These are phyloP conservation scores for Neopestalotiopsis sp. DNA, from an alignment of 2,329 filamentous ascomycete species.

Conservation along the genomic window DNA sequence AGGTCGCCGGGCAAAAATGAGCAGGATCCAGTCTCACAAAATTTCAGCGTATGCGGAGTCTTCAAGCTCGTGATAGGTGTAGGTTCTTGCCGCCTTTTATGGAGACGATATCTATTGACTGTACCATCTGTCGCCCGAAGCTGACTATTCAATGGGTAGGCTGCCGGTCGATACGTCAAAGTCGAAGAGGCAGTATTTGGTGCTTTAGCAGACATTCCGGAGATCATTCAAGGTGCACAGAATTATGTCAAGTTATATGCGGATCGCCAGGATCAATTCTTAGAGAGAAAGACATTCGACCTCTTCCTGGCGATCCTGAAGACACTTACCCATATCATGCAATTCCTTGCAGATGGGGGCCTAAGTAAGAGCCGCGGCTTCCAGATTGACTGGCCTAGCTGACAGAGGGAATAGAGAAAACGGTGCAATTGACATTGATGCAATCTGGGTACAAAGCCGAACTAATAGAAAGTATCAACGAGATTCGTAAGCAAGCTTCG, in stretches of 20 bases:
- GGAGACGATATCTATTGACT: no score
- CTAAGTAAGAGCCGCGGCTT: background rate
- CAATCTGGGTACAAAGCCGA: constrained; percentile 6
- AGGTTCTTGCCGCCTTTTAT: background rate
- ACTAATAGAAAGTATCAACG: constrained; percentile 5
- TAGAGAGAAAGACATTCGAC: constrained; percentile 9
- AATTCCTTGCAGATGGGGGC: constrained; percentile 16
- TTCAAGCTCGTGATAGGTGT: constrained; percentile 9
- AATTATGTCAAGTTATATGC: background rate
- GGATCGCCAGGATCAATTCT: background rate
- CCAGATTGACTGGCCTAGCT: no score
- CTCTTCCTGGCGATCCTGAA: constrained; percentile 12
- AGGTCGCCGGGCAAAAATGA: background rate
- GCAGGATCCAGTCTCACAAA: background rate
- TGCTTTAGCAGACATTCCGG: constrained; percentile 9
- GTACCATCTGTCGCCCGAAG: no score
- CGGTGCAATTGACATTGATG: background rate
- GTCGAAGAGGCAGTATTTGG: background rate
- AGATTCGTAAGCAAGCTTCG: background rate
- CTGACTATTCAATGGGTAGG: background rate
- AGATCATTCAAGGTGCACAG: constrained; percentile 1
- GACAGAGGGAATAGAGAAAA: background rate
- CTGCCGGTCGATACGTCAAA: constrained; percentile 14
- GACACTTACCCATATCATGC: constrained; percentile 14
- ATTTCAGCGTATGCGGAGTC: constrained; percentile 10